Evolutionary conservation across 2,329 filamentous ascomycete genomes (phyloP).

Genomic region (Talaromyces funiculosus): DNA sequence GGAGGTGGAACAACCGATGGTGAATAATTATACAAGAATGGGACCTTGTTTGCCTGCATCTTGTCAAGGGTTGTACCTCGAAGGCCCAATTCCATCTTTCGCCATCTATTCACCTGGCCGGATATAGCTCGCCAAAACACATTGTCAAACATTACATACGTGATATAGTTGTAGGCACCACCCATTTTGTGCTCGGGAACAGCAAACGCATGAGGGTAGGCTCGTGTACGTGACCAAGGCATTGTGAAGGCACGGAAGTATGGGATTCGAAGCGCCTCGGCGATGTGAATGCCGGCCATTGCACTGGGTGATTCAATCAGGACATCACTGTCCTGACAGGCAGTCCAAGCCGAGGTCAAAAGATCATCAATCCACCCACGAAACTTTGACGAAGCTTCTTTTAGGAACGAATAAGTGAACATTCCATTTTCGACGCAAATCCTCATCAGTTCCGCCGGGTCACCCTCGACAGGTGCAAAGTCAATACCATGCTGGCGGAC

Average conservation of each 20-base stretch:
- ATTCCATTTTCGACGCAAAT: constrained; percentile 96
- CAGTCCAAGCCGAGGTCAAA: constrained; percentile 71
- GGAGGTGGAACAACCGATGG: constrained; percentile 90
- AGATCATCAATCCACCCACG: constrained; percentile 93
- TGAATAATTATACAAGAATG: constrained; percentile 96
- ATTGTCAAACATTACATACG: constrained; percentile 93
- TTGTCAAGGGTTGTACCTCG: constrained; percentile 79
- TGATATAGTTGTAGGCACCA: constrained; percentile 89
- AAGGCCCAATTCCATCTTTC: constrained; percentile 71
- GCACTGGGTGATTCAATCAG: constrained; percentile 93
- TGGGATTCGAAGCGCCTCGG: constrained; percentile 83
- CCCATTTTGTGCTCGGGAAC: constrained; percentile 92
- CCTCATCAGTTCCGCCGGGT: constrained; percentile 89
- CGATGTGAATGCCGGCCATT: constrained; percentile 97
- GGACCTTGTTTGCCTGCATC: constrained; percentile 95
- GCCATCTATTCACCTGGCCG: constrained; percentile 87
- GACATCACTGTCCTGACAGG: constrained; percentile 80
- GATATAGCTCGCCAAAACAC: constrained; percentile 95
- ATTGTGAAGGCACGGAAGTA: constrained; percentile 98
- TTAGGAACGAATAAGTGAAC: constrained; percentile 87
- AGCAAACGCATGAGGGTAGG: constrained; percentile 94
- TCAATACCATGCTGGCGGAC: constrained; percentile 89
- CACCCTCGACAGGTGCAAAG: constrained; percentile 80
- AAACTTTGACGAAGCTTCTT: constrained; percentile 80
- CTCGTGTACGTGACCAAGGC: constrained; percentile 94